A percentile compares a stretch with the other conserved stretches of the same genome.
Evolutionary conservation across 495 filamentous ascomycete genomes (phyloP).

Genomic region (Hypoxylon intermedium): DNA sequence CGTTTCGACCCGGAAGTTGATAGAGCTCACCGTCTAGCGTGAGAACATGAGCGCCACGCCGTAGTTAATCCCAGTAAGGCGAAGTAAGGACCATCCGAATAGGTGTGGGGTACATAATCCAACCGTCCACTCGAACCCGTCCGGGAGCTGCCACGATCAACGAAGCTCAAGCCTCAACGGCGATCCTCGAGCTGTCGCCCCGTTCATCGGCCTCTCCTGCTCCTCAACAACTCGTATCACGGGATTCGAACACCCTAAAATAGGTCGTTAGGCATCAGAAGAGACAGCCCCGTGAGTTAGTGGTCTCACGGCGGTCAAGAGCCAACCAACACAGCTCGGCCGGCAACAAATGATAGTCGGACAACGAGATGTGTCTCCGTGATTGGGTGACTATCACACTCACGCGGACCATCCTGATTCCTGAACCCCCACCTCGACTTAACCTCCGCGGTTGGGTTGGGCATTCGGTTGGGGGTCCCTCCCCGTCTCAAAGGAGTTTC

Average conservation of each 20-base stretch:
- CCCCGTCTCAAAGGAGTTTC: not conserved
- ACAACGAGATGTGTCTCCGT: slow-evolving; percentile 20
- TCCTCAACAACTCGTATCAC: not conserved
- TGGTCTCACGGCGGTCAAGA: slow-evolving; percentile 33
- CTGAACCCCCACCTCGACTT: slow-evolving; percentile 20
- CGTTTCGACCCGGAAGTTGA: slow-evolving; percentile 12
- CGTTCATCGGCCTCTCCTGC: not conserved
- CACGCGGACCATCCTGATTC: slow-evolving; percentile 17
- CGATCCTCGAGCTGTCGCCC: not conserved
- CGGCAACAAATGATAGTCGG: slow-evolving; percentile 28
- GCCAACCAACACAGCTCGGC: slow-evolving; percentile 35
- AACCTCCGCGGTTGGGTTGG: slow-evolving; percentile 5
- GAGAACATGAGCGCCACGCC: slow-evolving; percentile 35
- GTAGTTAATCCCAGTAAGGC: slow-evolving; percentile 17
- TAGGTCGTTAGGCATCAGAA: slow-evolving; percentile 3
- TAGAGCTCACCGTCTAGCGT: slow-evolving; percentile 24
- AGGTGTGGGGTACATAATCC: slow-evolving; percentile 32
- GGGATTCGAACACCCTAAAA: slow-evolving; percentile 3
- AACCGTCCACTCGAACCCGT: slow-evolving; percentile 8
- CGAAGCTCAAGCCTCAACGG: slow-evolving; percentile 2
- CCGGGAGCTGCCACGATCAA: slow-evolving; percentile 23
- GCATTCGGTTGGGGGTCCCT: not conserved
- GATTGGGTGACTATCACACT: slow-evolving; percentile 18
- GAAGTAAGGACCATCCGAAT: slow-evolving; percentile 8
- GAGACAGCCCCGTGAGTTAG: slow-evolving; percentile 15